Conservation (phyloP, 306 rosid species). For the Ammopiptanthus mongolicus region DNA sequence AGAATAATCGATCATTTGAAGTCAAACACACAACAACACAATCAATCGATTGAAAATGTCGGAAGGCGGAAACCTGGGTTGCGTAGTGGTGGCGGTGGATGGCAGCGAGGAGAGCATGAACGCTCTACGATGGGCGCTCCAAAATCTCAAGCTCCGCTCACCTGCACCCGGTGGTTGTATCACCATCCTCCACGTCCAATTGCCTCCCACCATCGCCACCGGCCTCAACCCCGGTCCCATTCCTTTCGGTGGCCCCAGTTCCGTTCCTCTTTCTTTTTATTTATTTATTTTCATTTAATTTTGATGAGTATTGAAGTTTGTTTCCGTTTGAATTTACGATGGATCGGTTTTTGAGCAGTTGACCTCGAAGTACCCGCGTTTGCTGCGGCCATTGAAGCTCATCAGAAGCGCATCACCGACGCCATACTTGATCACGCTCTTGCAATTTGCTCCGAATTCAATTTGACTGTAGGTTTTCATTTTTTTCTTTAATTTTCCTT, state of each 20-base stretch:
- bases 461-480: constrained; percentile 33
- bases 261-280: neutral
- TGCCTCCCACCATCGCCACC: constrained; percentile 71
- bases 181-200: constrained; percentile 67
- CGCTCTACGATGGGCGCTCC: constrained; percentile 72
- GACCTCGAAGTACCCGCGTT: constrained; percentile 86
- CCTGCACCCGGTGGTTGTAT: constrained; percentile 37
- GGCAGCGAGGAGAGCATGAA: constrained; percentile 87
- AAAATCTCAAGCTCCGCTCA: constrained; percentile 72
- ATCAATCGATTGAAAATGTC: constrained; percentile 26
- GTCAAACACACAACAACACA: neutral
- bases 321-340: neutral
- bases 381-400: constrained; percentile 84
- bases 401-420: constrained; percentile 77
- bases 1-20: neutral
- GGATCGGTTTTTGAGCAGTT: constrained; percentile 23
- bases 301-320: neutral
- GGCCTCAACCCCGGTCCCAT: constrained; percentile 71
- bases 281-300: neutral
- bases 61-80: constrained; percentile 37
- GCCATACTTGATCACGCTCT: constrained; percentile 63
- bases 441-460: constrained; percentile 52
- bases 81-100: constrained; percentile 75
- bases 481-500: neutral
- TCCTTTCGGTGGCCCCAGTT: constrained; percentile 92